Conservation (phyloP, 78 protist genomes). For the Bodo saltans region DNA sequence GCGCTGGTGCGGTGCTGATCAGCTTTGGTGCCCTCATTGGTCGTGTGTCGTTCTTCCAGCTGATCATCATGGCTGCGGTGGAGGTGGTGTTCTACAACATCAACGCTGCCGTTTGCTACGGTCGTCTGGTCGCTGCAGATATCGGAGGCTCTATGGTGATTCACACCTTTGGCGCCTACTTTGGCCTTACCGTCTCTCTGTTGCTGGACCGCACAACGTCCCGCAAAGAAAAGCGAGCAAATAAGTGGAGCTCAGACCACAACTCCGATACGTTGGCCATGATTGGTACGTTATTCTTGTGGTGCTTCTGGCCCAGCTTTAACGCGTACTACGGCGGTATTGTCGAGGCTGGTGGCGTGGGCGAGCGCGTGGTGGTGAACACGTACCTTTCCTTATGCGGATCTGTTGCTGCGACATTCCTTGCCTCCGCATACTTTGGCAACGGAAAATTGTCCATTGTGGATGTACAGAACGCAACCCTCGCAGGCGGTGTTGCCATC, state of each 20-base stretch:
- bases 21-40: conserved; percentile 88
- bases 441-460: conserved; percentile 68
- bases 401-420: too few species aligned
- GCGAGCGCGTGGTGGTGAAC: too few species aligned
- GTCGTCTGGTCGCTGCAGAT: conserved; percentile 48
- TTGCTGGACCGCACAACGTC: too few species aligned
- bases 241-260: neutral
- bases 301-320: conserved; percentile 90
- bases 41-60: conserved; percentile 63
- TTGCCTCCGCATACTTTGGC: too few species aligned
- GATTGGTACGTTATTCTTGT: conserved; percentile 81
- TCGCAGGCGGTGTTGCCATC: conserved; percentile 90
- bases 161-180: conserved; percentile 86
- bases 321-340: too few species aligned
- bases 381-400: too few species aligned
- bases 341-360: too few species aligned
- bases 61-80: conserved; percentile 60
- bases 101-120: conserved; percentile 53
- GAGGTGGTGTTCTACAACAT: conserved; percentile 64
- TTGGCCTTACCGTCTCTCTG: conserved; percentile 70
- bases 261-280: conserved; percentile 74
- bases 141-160: conserved; percentile 88
- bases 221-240: too few species aligned
- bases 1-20: conserved; percentile 87
- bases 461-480: conserved; percentile 84